A percentile compares a stretch with the other conserved stretches of the same genome.
Evolutionary conservation across 257 asterid species (phyloP).

Genomic region (Solanum piurae): DNA sequence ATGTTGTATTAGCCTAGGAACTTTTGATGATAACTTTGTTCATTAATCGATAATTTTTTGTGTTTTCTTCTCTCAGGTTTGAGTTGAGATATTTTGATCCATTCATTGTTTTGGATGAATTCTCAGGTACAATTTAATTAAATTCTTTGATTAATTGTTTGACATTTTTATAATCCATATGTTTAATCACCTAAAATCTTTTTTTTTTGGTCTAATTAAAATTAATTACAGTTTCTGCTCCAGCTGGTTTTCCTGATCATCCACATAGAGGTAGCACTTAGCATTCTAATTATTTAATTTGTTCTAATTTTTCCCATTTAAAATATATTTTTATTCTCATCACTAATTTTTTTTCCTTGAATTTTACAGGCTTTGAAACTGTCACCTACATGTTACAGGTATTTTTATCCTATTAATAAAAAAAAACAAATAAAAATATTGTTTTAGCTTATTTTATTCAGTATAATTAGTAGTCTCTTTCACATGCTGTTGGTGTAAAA

Average conservation of each 20-base stretch:
- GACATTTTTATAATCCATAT: background rate
- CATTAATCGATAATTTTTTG: background rate
- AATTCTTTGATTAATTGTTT: background rate
- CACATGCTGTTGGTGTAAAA: background rate
- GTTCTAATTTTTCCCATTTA: background rate
- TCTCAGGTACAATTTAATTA: slow-evolving; percentile 39
- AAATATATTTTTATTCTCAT: background rate
- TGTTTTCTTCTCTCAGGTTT: slow-evolving; percentile 23
- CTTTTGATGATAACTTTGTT: background rate
- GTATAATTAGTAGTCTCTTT: background rate
- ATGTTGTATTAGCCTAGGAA: background rate
- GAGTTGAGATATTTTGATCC: slow-evolving; percentile 81
- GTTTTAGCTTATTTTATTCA: background rate
- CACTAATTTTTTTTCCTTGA: background rate
- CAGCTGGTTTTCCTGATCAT: slow-evolving; percentile 97
- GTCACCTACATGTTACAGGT: slow-evolving; percentile 96
- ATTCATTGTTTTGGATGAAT: slow-evolving; percentile 76
- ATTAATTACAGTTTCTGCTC: slow-evolving; percentile 61
- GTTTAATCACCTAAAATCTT: background rate
- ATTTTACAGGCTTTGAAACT: slow-evolving; percentile 77
- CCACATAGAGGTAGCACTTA: slow-evolving; percentile 74
- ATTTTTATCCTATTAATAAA: background rate
- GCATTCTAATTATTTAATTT: background rate
- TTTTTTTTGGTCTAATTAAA: background rate
- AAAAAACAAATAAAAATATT: background rate